Conservation (phyloP, 345 rosid genomes). For the Triadica sebifera region DNA sequence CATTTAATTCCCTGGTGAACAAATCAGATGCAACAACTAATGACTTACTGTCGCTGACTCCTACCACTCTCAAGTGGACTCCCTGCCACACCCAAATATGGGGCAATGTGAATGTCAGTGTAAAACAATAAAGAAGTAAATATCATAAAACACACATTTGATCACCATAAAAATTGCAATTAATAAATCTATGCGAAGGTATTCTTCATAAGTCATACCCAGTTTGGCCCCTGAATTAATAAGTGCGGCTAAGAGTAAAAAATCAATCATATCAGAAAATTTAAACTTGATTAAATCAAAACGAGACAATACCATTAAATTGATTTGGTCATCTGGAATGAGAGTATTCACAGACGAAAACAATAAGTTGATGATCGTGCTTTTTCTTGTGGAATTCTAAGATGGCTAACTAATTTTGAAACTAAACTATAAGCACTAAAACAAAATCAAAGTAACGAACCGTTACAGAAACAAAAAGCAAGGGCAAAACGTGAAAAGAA, state of each 20-base stretch:
- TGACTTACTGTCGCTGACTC: conserved; percentile 75
- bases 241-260: neutral
- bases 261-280: neutral
- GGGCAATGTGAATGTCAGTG: neutral
- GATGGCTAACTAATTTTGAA: neutral
- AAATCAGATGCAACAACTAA: conserved; percentile 51
- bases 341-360: neutral
- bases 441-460: neutral
- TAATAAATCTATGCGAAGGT: neutral
- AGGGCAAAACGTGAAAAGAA: neutral
- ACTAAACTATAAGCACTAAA: neutral
- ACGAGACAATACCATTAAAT: neutral
- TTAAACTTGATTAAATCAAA: neutral
- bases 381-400: neutral
- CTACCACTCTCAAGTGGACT: conserved; percentile 68
- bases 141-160: neutral
- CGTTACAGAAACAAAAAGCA: neutral
- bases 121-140: neutral
- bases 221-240: neutral
- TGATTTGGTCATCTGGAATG: neutral
- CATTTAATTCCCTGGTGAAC: conserved; percentile 47
- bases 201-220: neutral
- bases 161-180: neutral
- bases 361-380: neutral
- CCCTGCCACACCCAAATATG: conserved; percentile 43